These are phyloP conservation scores for Cladosporium sp. DNA, from an alignment of 2,329 filamentous ascomycete genomes.

Conservation along the genomic window DNA sequence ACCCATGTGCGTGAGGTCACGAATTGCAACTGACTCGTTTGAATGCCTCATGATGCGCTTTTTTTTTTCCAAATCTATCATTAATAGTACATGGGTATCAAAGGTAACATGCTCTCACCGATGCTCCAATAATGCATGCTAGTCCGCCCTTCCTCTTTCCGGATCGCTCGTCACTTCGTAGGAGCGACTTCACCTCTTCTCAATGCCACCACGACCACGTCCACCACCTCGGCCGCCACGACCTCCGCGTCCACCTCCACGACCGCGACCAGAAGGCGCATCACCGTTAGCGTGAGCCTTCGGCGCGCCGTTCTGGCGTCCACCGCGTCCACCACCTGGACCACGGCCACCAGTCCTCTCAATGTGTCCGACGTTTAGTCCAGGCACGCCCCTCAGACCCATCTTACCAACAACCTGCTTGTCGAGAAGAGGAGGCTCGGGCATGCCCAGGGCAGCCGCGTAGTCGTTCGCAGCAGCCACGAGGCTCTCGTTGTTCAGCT, in stretches of 20 bases:
- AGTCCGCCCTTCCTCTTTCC: neutral
- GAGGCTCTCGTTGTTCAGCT: conserved; percentile 35
- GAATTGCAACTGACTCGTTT: no score
- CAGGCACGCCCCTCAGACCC: conserved; percentile 44
- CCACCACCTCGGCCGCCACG: conserved; percentile 14
- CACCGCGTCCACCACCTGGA: conserved; percentile 4
- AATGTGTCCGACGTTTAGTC: conserved; percentile 31
- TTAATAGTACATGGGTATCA: conserved; percentile 15
- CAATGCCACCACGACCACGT: conserved; percentile 14
- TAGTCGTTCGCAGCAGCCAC: conserved; percentile 43
- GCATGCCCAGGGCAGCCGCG: conserved; percentile 40
- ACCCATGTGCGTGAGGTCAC: no score
- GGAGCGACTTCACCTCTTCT: conserved; percentile 18
- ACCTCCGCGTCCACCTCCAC: conserved; percentile 10
- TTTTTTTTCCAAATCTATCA: neutral
- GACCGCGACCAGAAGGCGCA: conserved; percentile 1
- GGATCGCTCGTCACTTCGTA: conserved; percentile 14
- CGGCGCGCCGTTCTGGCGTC: neutral
- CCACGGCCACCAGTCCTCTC: conserved; percentile 9
- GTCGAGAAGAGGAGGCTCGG: conserved; percentile 43
- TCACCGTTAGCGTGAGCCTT: conserved; percentile 1
- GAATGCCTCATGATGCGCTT: no score
- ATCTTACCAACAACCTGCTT: conserved; percentile 45
- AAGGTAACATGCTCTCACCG: conserved; percentile 11
- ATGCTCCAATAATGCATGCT: conserved; percentile 1